Base-by-base conservation (phyloP, 2,329 filamentous ascomycete species). In the Apiospora marii region DNA sequence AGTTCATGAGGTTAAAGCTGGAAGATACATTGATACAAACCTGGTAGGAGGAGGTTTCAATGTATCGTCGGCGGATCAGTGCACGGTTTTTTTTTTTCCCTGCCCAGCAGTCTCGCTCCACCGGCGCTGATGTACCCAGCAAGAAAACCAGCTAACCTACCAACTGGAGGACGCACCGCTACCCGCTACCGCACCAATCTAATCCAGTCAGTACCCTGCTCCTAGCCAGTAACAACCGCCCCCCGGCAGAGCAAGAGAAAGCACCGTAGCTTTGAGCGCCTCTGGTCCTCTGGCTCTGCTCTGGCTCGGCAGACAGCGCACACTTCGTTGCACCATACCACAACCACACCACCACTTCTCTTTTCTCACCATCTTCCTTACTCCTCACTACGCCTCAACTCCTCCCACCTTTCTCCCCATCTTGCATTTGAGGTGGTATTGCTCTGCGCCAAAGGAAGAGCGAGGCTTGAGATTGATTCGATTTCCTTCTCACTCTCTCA, bases 401-500 rank as follows among this genome's bases (percentile, higher is more conserved):
- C 58, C 58, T 64, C 58, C 58, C 58, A 37, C 58, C 58, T 34
- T 34, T 34, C 58, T 34, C 30, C 12, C 34, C 19, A 64, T 64
- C 58, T 64, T 64, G 58, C 58, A 64, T 64, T 64, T 41, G 53
- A 61, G 53, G 34, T 64, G 58, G 58, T 64, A 64, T 41, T 64
- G 58, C 22, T 41, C 58, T 13, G 58, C 58, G 34, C 58, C 58
- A 64, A 64, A 64, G 71, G 74, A 75, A 74, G 74, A 74, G 72
- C 69, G 41, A 43, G 37, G 43, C 44, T 71, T 69, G 70, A 72
- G 61, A 51, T 70, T 72, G 76, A 46, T 73, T 71, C 37, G 74
- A 74, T 44, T 72, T 73, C 67, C 70, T 72, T 67, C 71, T 72
- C 73, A 69, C 70, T 74, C 71, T 73, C 72, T 69, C 74, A 74